Evolutionary conservation across 495 filamentous ascomycete species (phyloP).

Genomic region (Articulospora tetracladia): DNA sequence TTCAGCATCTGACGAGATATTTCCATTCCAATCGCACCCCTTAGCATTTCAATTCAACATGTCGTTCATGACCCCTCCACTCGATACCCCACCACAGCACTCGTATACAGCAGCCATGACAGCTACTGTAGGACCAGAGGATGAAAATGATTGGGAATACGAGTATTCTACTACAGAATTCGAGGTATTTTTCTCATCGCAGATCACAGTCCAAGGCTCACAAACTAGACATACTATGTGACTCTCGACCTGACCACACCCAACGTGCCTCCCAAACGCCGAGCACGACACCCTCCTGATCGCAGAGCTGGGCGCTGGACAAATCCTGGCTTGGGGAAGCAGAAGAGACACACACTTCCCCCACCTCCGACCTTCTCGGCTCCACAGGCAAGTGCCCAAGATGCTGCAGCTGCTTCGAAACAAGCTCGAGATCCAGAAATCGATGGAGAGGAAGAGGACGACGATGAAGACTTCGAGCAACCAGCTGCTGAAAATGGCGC

Average conservation of each 20-base stretch:
- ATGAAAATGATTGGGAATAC: constrained; percentile 53
- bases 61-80: neutral
- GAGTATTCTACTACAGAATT: constrained; percentile 53
- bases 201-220: neutral
- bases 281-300: neutral
- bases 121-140: constrained; percentile 21
- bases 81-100: constrained; percentile 14
- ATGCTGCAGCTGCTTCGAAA: neutral
- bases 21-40: constrained; percentile 21
- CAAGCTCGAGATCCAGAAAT: constrained; percentile 13
- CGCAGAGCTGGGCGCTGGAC: constrained; percentile 21
- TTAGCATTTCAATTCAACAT: constrained; percentile 13
- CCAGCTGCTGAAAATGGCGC: constrained; percentile 5
- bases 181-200: constrained; percentile 34
- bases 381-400: neutral
- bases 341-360: constrained; percentile 18
- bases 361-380: neutral
- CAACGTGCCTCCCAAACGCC: constrained; percentile 33
- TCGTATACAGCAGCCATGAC: neutral
- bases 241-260: constrained; percentile 52
- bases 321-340: constrained; percentile 18
- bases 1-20: constrained; percentile 9
- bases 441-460: constrained; percentile 11
- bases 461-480: constrained; percentile 28
- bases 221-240: constrained; percentile 47